Percentiles rank a stretch among this genome's conserved stretches.
Evolutionary conservation across 192 early-diverging fungal species (phyloP).

Genomic region (Backusella macrospora): DNA sequence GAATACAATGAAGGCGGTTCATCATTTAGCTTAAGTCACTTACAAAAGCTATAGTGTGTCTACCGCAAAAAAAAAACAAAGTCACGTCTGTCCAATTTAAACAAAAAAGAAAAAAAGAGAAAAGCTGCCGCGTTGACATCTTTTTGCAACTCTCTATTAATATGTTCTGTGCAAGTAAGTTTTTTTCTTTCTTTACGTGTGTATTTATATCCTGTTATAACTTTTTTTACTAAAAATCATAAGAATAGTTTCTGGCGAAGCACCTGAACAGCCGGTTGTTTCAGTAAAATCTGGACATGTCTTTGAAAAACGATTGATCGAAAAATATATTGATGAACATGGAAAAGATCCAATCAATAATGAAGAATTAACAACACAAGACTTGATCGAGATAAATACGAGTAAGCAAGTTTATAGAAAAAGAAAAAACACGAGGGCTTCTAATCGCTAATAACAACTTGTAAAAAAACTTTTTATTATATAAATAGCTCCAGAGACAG

Average conservation of each 20-base stretch:
- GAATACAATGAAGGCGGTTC: too few species aligned
- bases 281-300: constrained; percentile 83
- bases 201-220: not conserved
- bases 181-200: too few species aligned
- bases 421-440: constrained; percentile 14
- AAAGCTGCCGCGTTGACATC: too few species aligned
- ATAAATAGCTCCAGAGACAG: constrained; percentile 55
- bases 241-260: constrained; percentile 85
- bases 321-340: constrained; percentile 85
- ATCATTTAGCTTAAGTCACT: too few species aligned
- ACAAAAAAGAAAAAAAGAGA: too few species aligned
- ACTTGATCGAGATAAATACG: constrained; percentile 72
- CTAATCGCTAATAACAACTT: too few species aligned
- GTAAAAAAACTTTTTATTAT: too few species aligned
- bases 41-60: too few species aligned
- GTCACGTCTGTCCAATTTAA: too few species aligned
- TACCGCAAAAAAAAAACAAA: too few species aligned
- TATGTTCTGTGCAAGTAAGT: constrained; percentile 48
- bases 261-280: constrained; percentile 85
- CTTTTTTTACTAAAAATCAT: not conserved
- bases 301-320: constrained; percentile 86
- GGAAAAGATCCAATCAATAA: constrained; percentile 83
- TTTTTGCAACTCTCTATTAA: not conserved
- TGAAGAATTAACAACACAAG: constrained; percentile 68
- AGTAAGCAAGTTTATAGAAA: constrained; percentile 33